A percentile compares a stretch with the other conserved stretches of the same genome.
Conservation (phyloP, 2,329 filamentous ascomycete species). For the Penicillium sp. region DNA sequence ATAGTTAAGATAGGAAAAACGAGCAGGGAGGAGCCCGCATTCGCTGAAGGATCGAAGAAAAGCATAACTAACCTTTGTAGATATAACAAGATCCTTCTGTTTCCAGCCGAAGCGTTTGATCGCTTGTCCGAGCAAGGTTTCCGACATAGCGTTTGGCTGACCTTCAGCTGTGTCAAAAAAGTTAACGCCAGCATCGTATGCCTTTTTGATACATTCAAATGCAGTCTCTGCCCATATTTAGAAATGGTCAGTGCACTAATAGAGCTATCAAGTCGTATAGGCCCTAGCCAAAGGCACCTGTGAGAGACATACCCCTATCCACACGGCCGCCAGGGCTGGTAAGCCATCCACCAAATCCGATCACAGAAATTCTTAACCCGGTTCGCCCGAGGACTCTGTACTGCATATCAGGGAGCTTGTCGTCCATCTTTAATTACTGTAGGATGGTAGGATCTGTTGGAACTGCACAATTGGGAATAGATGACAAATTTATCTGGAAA, state of each 20-base stretch:
- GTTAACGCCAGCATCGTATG: slow-evolving; percentile 63
- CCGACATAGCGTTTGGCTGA: slow-evolving; percentile 58
- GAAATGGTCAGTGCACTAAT: background rate
- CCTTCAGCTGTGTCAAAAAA: slow-evolving; percentile 63
- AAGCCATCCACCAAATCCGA: background rate
- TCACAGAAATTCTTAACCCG: background rate
- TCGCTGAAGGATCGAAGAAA: background rate
- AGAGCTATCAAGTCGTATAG: background rate
- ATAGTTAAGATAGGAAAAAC: background rate
- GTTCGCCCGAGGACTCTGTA: background rate
- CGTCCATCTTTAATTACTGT: background rate
- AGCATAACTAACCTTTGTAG: slow-evolving; percentile 33
- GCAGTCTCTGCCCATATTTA: slow-evolving; percentile 24
- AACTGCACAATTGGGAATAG: background rate
- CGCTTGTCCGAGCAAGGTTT: slow-evolving; percentile 59
- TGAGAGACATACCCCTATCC: background rate
- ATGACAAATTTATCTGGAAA: background rate
- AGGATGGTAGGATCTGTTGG: background rate
- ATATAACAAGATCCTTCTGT: slow-evolving; percentile 54
- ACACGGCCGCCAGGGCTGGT: background rate
- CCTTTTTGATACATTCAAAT: slow-evolving; percentile 52
- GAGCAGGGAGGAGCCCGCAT: too few species aligned
- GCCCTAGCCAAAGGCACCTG: background rate
- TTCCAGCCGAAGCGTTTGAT: slow-evolving; percentile 64
- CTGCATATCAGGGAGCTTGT: background rate